Percentiles rank a stretch among this genome's conserved stretches.
Conservation (phyloP, 2,329 filamentous ascomycete genomes). For the Pyricularia sp. region DNA sequence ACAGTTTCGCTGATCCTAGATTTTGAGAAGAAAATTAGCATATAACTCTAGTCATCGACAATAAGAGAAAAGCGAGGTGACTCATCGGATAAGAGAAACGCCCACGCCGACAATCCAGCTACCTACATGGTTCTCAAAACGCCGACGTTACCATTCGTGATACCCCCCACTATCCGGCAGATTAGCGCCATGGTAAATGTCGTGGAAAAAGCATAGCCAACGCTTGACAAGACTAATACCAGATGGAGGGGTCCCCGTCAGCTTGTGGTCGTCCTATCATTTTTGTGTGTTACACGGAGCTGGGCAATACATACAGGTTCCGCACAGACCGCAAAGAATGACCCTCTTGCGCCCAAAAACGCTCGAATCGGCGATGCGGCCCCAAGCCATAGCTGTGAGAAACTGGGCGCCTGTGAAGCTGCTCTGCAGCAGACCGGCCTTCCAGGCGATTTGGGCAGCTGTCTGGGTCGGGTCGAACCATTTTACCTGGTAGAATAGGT, state of each 20-base stretch:
- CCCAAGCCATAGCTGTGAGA: slow-evolving; percentile 75
- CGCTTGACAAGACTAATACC: slow-evolving; percentile 38
- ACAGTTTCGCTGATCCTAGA: slow-evolving; percentile 33
- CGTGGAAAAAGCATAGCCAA: slow-evolving; percentile 63
- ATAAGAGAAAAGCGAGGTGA: background rate
- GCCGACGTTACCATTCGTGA: slow-evolving; percentile 64
- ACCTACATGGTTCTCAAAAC: slow-evolving; percentile 61
- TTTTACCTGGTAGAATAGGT: slow-evolving; percentile 83
- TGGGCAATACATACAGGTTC: slow-evolving; percentile 37
- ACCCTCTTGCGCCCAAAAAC: slow-evolving; percentile 66
- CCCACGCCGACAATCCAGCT: background rate
- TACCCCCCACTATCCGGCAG: slow-evolving; percentile 56
- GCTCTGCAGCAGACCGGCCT: slow-evolving; percentile 69
- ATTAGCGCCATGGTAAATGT: slow-evolving; percentile 52
- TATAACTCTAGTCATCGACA: background rate
- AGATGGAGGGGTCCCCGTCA: background rate
- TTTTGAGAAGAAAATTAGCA: background rate
- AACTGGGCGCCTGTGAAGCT: slow-evolving; percentile 79
- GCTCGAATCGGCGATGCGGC: slow-evolving; percentile 55
- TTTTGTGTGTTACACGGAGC: background rate
- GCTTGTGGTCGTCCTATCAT: background rate
- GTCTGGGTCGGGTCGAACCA: slow-evolving; percentile 54
- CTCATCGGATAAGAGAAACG: background rate
- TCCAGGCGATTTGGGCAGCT: slow-evolving; percentile 59
- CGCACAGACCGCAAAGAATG: slow-evolving; percentile 65